Evolutionary conservation across 139 green algal genomes (phyloP).

Genomic region (Yamagishiella unicocca): DNA sequence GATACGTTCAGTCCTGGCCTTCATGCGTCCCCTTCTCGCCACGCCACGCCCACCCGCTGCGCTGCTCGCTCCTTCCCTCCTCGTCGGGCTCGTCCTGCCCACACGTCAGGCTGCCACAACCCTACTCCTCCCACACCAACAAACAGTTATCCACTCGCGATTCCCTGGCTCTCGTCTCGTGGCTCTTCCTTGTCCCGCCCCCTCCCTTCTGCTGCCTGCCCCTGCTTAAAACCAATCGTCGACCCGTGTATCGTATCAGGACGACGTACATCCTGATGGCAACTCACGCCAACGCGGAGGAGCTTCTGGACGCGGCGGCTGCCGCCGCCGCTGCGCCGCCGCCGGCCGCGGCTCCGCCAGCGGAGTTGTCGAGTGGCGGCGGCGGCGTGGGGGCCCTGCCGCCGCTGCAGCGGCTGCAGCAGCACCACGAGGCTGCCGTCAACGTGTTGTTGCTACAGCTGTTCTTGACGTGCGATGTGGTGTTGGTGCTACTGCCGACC

Average conservation of each 20-base stretch:
- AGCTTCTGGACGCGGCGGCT: neutral
- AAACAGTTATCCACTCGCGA: no score
- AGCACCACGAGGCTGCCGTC: neutral
- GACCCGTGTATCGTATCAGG: no score
- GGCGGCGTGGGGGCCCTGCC: neutral
- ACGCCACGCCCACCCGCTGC: no score
- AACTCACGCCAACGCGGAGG: neutral
- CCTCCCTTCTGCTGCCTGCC: no score
- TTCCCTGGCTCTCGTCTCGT: no score
- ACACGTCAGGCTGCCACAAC: neutral
- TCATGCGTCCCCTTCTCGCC: no score
- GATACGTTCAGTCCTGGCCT: no score
- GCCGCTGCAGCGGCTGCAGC: conserved; percentile 8
- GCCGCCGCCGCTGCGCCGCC: neutral
- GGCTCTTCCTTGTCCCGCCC: neutral
- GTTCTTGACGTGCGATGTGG: conserved; percentile 19
- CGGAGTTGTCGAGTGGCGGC: no score
- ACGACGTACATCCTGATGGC: neutral
- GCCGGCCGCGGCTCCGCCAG: neutral
- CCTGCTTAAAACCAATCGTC: neutral
- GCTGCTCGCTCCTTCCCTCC: no score
- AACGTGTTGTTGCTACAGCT: conserved; percentile 28
- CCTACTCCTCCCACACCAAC: neutral
- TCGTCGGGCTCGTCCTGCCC: no score
- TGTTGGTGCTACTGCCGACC: conserved; percentile 13